Conservation (phyloP, 176 grass and related monocot species). For the Hordeum marinum region DNA sequence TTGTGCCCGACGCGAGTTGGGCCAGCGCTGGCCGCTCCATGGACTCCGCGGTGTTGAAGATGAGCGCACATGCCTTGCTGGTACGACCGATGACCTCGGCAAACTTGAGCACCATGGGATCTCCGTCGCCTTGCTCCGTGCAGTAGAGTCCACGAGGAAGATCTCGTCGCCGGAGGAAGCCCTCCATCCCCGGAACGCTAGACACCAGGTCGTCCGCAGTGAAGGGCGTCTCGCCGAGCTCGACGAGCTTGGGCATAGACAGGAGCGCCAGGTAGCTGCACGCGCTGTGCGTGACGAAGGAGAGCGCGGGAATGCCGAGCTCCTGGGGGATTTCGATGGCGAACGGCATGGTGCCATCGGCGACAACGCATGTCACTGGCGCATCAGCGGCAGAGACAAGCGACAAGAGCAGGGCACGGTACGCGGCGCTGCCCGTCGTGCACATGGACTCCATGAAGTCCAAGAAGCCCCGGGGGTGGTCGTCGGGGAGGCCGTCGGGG, state of each 20-base stretch:
- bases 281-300: not conserved
- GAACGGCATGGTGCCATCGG: not conserved
- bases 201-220: not conserved
- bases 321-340: not conserved
- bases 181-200: not conserved
- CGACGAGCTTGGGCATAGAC: not conserved
- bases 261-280: not conserved
- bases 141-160: not conserved
- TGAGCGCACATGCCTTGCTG: not conserved
- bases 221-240: not conserved
- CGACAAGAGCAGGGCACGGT: not conserved
- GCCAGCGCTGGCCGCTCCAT: not conserved
- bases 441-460: not conserved
- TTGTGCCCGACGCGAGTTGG: not conserved
- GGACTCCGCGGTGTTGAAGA: not conserved
- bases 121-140: not conserved
- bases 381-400: not conserved
- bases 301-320: not conserved
- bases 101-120: not conserved
- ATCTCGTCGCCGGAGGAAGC: not conserved
- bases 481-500: not conserved
- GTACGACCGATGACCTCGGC: not conserved
- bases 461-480: not conserved
- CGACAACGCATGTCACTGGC: not conserved
- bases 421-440: not conserved